Evolutionary conservation across 768 basidiomycete species (phyloP).

Genomic region (Trametes cingulata): DNA sequence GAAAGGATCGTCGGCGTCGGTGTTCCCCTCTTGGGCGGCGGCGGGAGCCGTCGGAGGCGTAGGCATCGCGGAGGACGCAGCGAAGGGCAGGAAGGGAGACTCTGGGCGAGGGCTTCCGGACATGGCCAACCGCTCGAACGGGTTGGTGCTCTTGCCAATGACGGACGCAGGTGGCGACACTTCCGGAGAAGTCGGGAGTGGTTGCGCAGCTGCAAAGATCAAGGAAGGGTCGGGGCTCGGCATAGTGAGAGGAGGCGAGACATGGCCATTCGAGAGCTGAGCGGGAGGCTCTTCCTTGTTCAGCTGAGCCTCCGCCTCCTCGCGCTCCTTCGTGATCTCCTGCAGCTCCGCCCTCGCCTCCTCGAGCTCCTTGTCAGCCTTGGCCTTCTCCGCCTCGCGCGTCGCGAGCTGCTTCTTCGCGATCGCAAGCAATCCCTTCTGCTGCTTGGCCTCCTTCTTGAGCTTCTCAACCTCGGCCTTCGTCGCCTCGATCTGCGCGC

Average conservation of each 20-base stretch:
- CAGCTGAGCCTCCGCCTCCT: slow-evolving; percentile 54
- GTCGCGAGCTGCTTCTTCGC: slow-evolving; percentile 90
- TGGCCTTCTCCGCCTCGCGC: slow-evolving; percentile 76
- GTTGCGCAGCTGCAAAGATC: slow-evolving; percentile 64
- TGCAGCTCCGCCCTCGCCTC: slow-evolving; percentile 59
- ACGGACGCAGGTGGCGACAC: slow-evolving; percentile 51
- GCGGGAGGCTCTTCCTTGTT: slow-evolving; percentile 31
- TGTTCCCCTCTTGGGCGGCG: slow-evolving; percentile 23
- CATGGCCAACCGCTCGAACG: slow-evolving; percentile 75
- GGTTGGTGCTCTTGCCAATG: slow-evolving; percentile 81
- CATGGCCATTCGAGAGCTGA: slow-evolving; percentile 27
- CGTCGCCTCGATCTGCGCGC: slow-evolving; percentile 66
- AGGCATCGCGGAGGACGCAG: slow-evolving; percentile 38
- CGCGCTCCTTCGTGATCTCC: slow-evolving; percentile 54
- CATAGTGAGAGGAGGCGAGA: slow-evolving; percentile 22
- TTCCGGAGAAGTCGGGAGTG: slow-evolving; percentile 35
- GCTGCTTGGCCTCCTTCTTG: slow-evolving; percentile 93
- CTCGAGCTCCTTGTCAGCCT: slow-evolving; percentile 69
- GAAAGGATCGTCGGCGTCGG: slow-evolving; percentile 50
- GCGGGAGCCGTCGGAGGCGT: slow-evolving; percentile 37
- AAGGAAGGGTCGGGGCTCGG: slow-evolving; percentile 22
- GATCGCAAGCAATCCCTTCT: slow-evolving; percentile 93
- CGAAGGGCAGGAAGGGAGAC: slow-evolving; percentile 61
- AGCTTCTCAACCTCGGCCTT: slow-evolving; percentile 82
- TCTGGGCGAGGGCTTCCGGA: slow-evolving; percentile 49